A percentile compares a stretch with the other conserved stretches of the same genome.
Conservation (phyloP, 2,329 filamentous ascomycete species). For the Botrytis cinerea region DNA sequence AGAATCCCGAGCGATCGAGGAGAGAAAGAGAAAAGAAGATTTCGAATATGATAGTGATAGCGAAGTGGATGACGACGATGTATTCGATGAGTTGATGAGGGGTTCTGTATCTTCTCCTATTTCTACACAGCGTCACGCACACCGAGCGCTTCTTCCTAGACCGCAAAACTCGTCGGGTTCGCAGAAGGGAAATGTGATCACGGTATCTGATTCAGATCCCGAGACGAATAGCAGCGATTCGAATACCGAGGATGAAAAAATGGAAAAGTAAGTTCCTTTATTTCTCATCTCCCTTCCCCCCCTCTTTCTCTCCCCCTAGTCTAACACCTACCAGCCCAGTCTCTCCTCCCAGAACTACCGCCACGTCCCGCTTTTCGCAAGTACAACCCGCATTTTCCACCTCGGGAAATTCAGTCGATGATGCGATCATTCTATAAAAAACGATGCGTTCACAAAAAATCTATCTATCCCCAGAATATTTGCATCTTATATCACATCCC, state of each 20-base stretch:
- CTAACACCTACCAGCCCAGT: not conserved
- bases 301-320: not conserved
- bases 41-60: constrained; percentile 23
- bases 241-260: not conserved
- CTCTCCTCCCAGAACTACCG: not conserved
- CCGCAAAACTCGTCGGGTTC: not conserved
- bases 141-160: not conserved
- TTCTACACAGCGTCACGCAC: not conserved
- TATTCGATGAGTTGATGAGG: not conserved
- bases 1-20: not conserved
- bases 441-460: no score
- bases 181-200: not conserved
- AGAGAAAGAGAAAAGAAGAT: not conserved
- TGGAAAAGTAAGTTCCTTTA: not conserved
- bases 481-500: no score
- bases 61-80: constrained; percentile 18
- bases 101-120: not conserved
- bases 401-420: not conserved
- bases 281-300: not conserved
- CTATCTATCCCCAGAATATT: no score
- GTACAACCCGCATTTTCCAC: not conserved
- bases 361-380: not conserved
- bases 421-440: not conserved
- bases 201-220: not conserved
- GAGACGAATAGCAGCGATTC: not conserved